Evolutionary conservation across 352 stramenopile genomes (phyloP).

Genomic region (Phytophthora meadii): DNA sequence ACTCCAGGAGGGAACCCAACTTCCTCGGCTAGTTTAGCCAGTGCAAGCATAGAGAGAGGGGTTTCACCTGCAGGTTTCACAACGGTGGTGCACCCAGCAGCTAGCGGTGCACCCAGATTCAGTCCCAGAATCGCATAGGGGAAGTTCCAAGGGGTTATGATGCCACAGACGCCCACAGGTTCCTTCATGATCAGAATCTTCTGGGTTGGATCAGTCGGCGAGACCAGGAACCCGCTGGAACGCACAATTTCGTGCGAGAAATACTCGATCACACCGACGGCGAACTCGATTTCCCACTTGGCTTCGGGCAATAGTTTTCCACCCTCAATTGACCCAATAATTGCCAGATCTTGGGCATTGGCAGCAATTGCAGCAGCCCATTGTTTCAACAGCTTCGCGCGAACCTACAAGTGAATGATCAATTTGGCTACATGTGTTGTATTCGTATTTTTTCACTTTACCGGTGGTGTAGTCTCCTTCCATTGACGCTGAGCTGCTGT

Average conservation of each 20-base stretch:
- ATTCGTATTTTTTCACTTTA: slow-evolving; percentile 24
- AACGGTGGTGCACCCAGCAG: slow-evolving; percentile 94
- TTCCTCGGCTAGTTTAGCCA: slow-evolving; percentile 89
- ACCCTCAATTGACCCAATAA: slow-evolving; percentile 95
- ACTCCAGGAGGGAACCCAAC: slow-evolving; percentile 85
- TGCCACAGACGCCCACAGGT: slow-evolving; percentile 93
- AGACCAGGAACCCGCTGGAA: slow-evolving; percentile 83
- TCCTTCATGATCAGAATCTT: slow-evolving; percentile 84
- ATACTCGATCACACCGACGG: slow-evolving; percentile 94
- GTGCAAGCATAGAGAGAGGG: slow-evolving; percentile 93
- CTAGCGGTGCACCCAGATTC: slow-evolving; percentile 93
- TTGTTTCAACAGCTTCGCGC: slow-evolving; percentile 69
- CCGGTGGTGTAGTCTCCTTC: slow-evolving; percentile 70
- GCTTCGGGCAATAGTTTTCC: slow-evolving; percentile 96
- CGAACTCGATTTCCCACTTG: slow-evolving; percentile 94
- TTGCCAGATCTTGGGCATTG: slow-evolving; percentile 76
- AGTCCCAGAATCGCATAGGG: slow-evolving; percentile 97
- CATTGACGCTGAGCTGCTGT: slow-evolving; percentile 61
- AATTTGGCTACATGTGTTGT: background rate
- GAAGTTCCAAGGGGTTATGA: slow-evolving; percentile 99
- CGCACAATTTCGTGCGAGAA: slow-evolving; percentile 95
- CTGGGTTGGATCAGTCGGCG: slow-evolving; percentile 45
- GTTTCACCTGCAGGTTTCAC: slow-evolving; percentile 98
- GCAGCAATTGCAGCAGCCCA: slow-evolving; percentile 66
- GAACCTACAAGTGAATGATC: slow-evolving; percentile 30